phyloP scores from a whole-genome alignment of 345 rosid species.

The Populus euphratica region DNA sequence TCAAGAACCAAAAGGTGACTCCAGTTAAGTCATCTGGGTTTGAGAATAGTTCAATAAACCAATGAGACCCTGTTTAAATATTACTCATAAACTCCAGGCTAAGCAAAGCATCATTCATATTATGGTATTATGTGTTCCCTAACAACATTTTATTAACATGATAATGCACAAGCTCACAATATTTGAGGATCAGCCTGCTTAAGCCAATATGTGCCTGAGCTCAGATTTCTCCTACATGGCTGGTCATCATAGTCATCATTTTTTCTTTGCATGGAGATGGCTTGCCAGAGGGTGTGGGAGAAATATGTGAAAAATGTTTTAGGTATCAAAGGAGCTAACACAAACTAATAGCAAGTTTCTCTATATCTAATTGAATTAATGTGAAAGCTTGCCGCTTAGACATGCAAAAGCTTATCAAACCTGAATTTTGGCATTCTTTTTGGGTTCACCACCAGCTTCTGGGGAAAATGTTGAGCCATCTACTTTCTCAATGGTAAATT shows the following conservation, averaged over 20 bases:
- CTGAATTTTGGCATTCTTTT: slow-evolving; percentile 72
- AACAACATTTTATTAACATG: neutral
- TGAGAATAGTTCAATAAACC: neutral
- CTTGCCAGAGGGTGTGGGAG: neutral
- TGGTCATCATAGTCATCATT: neutral
- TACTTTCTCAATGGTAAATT: slow-evolving; percentile 71
- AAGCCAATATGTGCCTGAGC: neutral
- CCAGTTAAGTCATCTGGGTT: neutral
- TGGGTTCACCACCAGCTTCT: slow-evolving; percentile 70
- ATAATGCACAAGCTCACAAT: neutral
- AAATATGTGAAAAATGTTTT: neutral
- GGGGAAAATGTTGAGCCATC: slow-evolving; percentile 81
- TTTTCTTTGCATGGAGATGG: neutral
- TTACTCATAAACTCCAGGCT: neutral
- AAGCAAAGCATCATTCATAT: neutral
- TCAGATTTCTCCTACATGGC: neutral
- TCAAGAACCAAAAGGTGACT: neutral
- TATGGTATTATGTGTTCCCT: neutral
- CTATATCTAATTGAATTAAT: neutral
- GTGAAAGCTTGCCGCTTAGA: neutral
- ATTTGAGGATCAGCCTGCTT: neutral
- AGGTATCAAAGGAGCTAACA: neutral
- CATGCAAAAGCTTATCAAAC: slow-evolving; percentile 24
- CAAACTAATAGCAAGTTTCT: neutral
- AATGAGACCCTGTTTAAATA: neutral